Evolutionary conservation across 441 rosid genomes (phyloP).

Genomic region (Gossypium gossypioides): DNA sequence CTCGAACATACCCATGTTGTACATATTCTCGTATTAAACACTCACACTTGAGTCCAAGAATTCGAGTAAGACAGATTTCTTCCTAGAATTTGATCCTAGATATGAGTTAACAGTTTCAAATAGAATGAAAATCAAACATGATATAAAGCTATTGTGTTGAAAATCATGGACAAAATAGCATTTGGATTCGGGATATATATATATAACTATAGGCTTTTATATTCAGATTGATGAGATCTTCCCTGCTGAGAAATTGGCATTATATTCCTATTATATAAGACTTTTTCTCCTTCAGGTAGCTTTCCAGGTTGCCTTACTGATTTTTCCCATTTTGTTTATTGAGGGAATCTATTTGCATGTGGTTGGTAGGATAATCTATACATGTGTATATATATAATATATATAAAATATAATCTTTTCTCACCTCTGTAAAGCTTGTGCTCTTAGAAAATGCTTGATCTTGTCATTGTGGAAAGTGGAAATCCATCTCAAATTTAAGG

Average conservation of each 20-base stretch:
- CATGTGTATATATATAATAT: neutral
- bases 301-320: neutral
- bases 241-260: neutral
- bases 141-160: neutral
- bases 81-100: neutral
- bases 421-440: neutral
- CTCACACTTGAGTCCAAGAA: neutral
- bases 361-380: neutral
- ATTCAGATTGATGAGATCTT: neutral
- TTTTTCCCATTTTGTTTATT: neutral
- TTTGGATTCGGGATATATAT: neutral
- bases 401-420: no score
- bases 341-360: neutral
- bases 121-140: neutral
- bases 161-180: neutral
- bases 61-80: neutral
- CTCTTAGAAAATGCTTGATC: neutral
- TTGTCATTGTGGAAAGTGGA: neutral
- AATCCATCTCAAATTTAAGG: neutral
- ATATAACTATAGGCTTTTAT: no score
- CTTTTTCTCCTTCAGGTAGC: neutral
- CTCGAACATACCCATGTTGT: neutral
- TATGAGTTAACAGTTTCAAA: neutral
- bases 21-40: neutral
- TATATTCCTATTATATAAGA: neutral